phyloP scores from a whole-genome alignment of 179 eudicot species.

The Heliamphora pulchella region DNA sequence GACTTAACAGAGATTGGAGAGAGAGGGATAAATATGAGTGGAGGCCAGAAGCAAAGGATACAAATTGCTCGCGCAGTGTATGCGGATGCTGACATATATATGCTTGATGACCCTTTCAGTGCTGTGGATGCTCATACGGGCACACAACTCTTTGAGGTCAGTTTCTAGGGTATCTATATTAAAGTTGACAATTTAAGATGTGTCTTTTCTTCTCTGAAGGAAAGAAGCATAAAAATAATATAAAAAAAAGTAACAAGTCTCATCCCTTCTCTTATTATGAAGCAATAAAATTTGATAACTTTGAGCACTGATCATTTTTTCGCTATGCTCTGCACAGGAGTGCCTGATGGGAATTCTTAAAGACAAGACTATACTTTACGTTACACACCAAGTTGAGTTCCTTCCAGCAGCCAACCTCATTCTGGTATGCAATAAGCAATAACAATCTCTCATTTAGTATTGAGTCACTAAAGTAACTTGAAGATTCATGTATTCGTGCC shows the following conservation, averaged over 20 bases:
- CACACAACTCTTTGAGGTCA: no score
- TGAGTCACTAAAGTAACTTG: slow-evolving; percentile 2
- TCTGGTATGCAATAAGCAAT: slow-evolving; percentile 41
- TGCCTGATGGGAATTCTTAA: slow-evolving; percentile 77
- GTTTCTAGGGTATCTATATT: no score
- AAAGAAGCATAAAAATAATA: neutral
- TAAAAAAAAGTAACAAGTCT: neutral
- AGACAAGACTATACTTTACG: slow-evolving; percentile 75
- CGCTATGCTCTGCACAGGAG: slow-evolving; percentile 38
- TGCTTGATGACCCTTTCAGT: no score
- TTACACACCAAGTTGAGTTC: slow-evolving; percentile 93
- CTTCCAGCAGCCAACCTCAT: slow-evolving; percentile 94
- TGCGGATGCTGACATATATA: slow-evolving; percentile 10
- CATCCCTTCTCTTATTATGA: neutral
- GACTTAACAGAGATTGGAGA: slow-evolving; percentile 97
- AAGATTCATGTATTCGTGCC: neutral
- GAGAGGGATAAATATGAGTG: slow-evolving; percentile 97
- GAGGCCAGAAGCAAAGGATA: slow-evolving; percentile 96
- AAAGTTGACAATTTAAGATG: neutral
- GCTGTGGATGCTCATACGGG: no score
- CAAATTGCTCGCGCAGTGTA: slow-evolving; percentile 96
- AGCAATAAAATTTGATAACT: neutral
- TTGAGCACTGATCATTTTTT: neutral
- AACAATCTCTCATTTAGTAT: neutral
- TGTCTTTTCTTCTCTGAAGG: neutral